Evolutionary conservation across 2,329 filamentous ascomycete genomes (phyloP), one percentile per base, ranked within the genome.

Genomic region (Pseudocercospora crystallina): DNA sequence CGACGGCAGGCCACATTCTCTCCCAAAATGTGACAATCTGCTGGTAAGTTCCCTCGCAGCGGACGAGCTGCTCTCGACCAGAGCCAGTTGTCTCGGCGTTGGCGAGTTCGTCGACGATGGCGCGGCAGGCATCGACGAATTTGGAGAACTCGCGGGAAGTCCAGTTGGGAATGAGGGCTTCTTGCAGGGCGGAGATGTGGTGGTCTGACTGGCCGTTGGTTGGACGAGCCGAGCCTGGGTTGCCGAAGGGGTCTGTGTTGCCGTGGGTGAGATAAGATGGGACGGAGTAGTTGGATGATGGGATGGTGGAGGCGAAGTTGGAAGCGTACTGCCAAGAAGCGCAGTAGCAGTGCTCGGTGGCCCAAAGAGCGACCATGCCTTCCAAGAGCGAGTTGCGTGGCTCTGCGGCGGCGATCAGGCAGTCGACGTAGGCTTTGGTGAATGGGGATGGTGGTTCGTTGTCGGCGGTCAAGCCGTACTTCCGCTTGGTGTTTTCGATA

Each of bases 331-430:
- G 69, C 74, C 75, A 78, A 29, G 75, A 75, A 35, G 66, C 67
- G 45, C 73, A 72, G 54, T 76, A 77, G 62, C 69, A 73, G 57
- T 78, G 81, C 70, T 92, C 87, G 1, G 85, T 89, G n/a, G 82
- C 83, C 83, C 86, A 91, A 17, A 90, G 79, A n/a, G 88, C 77
- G 2, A 89, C 79, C 54, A 89, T 75, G 5, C 84, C 85, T 65
- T 90, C 85, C 2, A 90, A 70, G 62, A 88, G 65, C 1, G 70
- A 76, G 2, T 73, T 72, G 7, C 73, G 74, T 0, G 76, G 70
- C 43, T 76, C 75, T 10, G 80, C 74, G 3, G 76, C 77, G n/a
- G 75, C 77, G 49, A 83, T 79, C 4, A 88, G 79, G 14, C 83
- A 69, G 62, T 82, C 80, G n/a, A 81, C 71, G 58, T 82, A 77